Percentiles rank a stretch among this genome's conserved stretches.
These are phyloP conservation scores for Backusella australiensis DNA, from an alignment of 192 early-diverging fungal genomes.

Conservation along the genomic window DNA sequence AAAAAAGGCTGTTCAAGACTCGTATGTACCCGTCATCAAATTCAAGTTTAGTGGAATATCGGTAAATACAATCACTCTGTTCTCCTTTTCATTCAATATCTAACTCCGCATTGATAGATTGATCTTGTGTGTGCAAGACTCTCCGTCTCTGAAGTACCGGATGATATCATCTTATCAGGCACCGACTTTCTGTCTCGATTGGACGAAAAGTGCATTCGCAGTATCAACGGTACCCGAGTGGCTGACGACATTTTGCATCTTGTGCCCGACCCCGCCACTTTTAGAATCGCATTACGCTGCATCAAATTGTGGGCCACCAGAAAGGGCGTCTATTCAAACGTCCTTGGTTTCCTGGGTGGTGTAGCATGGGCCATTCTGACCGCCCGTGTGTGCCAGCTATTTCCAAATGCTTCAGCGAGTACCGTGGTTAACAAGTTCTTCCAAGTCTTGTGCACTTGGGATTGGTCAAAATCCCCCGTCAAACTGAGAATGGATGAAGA, in stretches of 20 bases:
- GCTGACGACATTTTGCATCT: conserved; percentile 62
- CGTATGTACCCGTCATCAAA: conserved; percentile 69
- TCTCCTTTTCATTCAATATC: background rate
- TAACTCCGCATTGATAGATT: conserved; percentile 48
- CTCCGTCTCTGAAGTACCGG: conserved; percentile 63
- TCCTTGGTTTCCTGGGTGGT: conserved; percentile 71
- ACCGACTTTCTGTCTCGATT: conserved; percentile 72
- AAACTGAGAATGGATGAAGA: conserved; percentile 55
- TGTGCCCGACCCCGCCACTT: conserved; percentile 62
- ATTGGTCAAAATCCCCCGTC: conserved; percentile 63
- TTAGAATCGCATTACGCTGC: conserved; percentile 57
- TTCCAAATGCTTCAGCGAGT: conserved; percentile 61
- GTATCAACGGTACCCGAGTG: conserved; percentile 81
- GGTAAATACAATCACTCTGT: conserved; percentile 53
- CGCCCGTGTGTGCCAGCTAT: conserved; percentile 67
- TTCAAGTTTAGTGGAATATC: conserved; percentile 56
- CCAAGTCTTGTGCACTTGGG: conserved; percentile 54
- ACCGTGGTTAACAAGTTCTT: conserved; percentile 68
- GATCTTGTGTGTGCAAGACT: conserved; percentile 90
- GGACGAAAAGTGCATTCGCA: conserved; percentile 78
- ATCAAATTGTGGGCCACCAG: conserved; percentile 71
- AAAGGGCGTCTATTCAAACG: conserved; percentile 66
- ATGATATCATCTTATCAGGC: conserved; percentile 78
- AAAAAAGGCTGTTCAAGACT: conserved; percentile 51
- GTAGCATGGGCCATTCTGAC: conserved; percentile 75